phyloP scores from a whole-genome alignment of 192 early-diverging fungal species.

The Haplosporangium gracile region DNA sequence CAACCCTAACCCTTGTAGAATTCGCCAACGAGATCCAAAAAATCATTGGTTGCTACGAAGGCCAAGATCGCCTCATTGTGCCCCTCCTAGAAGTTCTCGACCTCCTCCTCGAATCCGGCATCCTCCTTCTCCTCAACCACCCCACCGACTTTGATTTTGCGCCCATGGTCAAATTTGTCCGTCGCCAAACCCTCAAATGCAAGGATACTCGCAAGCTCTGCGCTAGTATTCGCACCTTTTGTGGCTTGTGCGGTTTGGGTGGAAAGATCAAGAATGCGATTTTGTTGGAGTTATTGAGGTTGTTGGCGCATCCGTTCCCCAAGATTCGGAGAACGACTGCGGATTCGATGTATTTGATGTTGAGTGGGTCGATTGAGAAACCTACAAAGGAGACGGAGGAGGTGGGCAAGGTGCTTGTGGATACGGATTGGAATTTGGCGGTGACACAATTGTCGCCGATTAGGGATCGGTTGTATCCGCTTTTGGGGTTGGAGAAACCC shows the following conservation, averaged over 20 bases:
- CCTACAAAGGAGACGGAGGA: conserved; percentile 56
- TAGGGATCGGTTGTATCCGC: conserved; percentile 61
- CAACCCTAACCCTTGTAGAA: conserved; percentile 53
- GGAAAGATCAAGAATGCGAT: conserved; percentile 62
- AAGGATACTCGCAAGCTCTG: conserved; percentile 75
- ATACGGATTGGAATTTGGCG: conserved; percentile 74
- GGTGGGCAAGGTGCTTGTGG: conserved; percentile 73
- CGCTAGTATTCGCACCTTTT: conserved; percentile 72
- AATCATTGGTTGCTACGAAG: conserved; percentile 58
- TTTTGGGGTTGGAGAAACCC: conserved; percentile 48
- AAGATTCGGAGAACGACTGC: conserved; percentile 76
- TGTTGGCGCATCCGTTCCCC: conserved; percentile 84
- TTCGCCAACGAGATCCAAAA: conserved; percentile 59
- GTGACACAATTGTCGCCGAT: conserved; percentile 57
- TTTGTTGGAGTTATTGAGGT: conserved; percentile 70
- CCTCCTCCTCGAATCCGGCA: conserved; percentile 71
- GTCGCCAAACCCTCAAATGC: conserved; percentile 40
- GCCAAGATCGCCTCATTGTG: conserved; percentile 75
- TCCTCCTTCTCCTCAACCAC: conserved; percentile 45
- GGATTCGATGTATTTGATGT: conserved; percentile 79
- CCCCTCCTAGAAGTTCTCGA: conserved; percentile 79
- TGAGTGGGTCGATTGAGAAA: conserved; percentile 67
- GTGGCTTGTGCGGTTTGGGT: conserved; percentile 59
- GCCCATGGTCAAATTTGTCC: conserved; percentile 39
- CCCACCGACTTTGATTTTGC: conserved; percentile 32